A percentile compares a stretch with the other conserved stretches of the same genome.
These are phyloP conservation scores for Pholiota adiposa DNA, from an alignment of 1,284 basidiomycete genomes.

Conservation along the genomic window DNA sequence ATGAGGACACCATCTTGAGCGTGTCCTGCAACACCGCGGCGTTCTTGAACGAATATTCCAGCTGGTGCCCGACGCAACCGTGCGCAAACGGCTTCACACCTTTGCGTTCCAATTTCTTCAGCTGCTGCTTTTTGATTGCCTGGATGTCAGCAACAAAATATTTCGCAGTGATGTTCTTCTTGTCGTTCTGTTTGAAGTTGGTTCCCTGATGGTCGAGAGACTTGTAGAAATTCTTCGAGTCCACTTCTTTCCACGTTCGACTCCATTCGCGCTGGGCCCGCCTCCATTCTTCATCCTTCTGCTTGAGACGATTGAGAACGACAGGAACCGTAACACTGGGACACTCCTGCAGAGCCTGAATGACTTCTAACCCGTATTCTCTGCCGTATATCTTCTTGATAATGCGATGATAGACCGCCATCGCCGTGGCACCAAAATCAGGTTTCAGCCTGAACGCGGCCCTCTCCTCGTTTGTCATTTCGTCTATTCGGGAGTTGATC, in stretches of 20 bases:
- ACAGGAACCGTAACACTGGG: slow-evolving; percentile 93
- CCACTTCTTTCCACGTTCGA: slow-evolving; percentile 96
- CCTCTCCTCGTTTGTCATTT: slow-evolving; percentile 91
- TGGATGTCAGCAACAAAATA: slow-evolving; percentile 92
- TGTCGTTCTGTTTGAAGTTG: slow-evolving; percentile 94
- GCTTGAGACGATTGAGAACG: slow-evolving; percentile 88
- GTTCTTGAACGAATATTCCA: slow-evolving; percentile 83
- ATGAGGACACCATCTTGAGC: slow-evolving; percentile 89
- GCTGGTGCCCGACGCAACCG: slow-evolving; percentile 68
- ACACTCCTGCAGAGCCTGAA: slow-evolving; percentile 91
- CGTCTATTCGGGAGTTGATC: slow-evolving; percentile 83
- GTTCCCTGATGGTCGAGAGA: slow-evolving; percentile 96
- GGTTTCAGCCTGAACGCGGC: slow-evolving; percentile 84
- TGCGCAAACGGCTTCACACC: slow-evolving; percentile 40
- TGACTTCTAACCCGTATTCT: slow-evolving; percentile 83
- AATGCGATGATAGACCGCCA: slow-evolving; percentile 90
- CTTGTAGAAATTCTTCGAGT: slow-evolving; percentile 97
- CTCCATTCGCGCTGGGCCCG: slow-evolving; percentile 95
- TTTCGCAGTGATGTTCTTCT: slow-evolving; percentile 93
- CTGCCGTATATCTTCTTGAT: slow-evolving; percentile 95
- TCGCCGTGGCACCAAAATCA: slow-evolving; percentile 89
- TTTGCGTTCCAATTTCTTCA: slow-evolving; percentile 38
- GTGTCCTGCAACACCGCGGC: slow-evolving; percentile 84
- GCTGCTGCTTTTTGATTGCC: slow-evolving; percentile 72
- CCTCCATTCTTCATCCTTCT: slow-evolving; percentile 98